Conservation (phyloP, 2,329 filamentous ascomycete species). For the Exophiala sideris region DNA sequence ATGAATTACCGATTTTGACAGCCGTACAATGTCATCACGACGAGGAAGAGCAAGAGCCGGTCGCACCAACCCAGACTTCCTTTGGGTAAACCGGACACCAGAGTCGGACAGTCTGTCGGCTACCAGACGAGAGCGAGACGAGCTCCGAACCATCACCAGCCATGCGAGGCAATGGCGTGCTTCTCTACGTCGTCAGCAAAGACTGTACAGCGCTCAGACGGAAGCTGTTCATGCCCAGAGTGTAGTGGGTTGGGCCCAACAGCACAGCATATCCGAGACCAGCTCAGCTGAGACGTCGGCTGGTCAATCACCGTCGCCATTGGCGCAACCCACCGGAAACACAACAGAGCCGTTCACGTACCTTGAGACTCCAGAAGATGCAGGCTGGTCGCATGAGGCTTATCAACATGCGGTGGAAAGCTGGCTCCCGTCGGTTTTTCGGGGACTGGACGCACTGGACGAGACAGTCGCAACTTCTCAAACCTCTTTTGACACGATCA, state of each 20-base stretch:
- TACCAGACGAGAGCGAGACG: conserved; percentile 19
- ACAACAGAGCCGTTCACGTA: conserved; percentile 12
- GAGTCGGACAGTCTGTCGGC: conserved; percentile 18
- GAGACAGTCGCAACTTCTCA: not conserved
- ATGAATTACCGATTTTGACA: conserved; percentile 1
- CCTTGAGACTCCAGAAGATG: conserved; percentile 15
- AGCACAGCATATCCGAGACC: conserved; percentile 11
- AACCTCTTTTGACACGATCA: conserved; percentile 11
- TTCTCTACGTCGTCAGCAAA: conserved; percentile 17
- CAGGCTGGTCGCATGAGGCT: conserved; percentile 15
- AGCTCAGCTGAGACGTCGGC: conserved; percentile 19
- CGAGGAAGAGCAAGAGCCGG: conserved; percentile 8
- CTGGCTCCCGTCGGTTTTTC: conserved; percentile 17
- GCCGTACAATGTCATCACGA: conserved; percentile 13
- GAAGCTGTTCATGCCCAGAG: conserved; percentile 17
- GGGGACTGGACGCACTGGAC: conserved; percentile 12
- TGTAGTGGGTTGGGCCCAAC: conserved; percentile 19
- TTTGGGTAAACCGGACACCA: conserved; percentile 22
- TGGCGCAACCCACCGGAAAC: conserved; percentile 5
- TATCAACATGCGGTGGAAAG: conserved; percentile 11
- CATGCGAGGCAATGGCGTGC: conserved; percentile 22
- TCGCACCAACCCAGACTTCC: conserved; percentile 16
- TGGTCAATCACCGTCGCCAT: conserved; percentile 13
- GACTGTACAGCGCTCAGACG: conserved; percentile 15
- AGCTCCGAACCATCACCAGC: conserved; percentile 21